Percentiles rank a stretch among this genome's conserved stretches.
These are phyloP conservation scores for Daldinia sp. DNA, from an alignment of 2,329 filamentous ascomycete genomes.

Conservation along the genomic window DNA sequence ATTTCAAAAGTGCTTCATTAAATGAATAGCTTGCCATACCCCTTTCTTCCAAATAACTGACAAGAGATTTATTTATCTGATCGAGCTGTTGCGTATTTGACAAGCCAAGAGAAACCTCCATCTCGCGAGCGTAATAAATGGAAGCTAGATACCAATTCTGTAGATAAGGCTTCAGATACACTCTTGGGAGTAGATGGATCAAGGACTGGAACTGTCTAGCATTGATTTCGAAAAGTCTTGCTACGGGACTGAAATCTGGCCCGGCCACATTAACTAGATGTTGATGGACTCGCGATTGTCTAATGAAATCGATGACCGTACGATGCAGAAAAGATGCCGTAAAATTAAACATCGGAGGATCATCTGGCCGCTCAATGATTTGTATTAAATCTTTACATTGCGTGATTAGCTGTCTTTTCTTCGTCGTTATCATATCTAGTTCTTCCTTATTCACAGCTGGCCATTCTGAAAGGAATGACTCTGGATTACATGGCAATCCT, in stretches of 20 bases:
- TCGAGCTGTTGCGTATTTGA: not conserved
- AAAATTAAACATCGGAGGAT: slow-evolving; percentile 3
- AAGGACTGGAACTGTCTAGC: slow-evolving; percentile 1
- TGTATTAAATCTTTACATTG: slow-evolving; percentile 6
- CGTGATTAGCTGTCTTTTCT: slow-evolving; percentile 4
- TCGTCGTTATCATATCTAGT: not conserved
- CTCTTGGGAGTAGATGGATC: not conserved
- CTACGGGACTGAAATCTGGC: not conserved
- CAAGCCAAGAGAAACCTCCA: not conserved
- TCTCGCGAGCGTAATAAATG: not conserved
- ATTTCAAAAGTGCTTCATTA: not conserved
- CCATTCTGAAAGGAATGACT: not conserved
- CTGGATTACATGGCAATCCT: not conserved
- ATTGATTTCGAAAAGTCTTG: not conserved
- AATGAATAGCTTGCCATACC: not conserved
- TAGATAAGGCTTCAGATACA: not conserved
- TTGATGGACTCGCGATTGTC: not conserved
- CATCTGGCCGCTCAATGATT: not conserved
- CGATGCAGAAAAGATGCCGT: not conserved
- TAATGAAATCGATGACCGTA: slow-evolving; percentile 2
- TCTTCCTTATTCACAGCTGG: not conserved
- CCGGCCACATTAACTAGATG: not conserved
- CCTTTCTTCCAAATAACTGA: not conserved
- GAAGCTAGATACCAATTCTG: slow-evolving; percentile 3
- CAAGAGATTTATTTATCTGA: not conserved